Evolutionary conservation across 306 rosid genomes (phyloP), one percentile per base, ranked within the genome.

Genomic region (Citrullus amarus): DNA sequence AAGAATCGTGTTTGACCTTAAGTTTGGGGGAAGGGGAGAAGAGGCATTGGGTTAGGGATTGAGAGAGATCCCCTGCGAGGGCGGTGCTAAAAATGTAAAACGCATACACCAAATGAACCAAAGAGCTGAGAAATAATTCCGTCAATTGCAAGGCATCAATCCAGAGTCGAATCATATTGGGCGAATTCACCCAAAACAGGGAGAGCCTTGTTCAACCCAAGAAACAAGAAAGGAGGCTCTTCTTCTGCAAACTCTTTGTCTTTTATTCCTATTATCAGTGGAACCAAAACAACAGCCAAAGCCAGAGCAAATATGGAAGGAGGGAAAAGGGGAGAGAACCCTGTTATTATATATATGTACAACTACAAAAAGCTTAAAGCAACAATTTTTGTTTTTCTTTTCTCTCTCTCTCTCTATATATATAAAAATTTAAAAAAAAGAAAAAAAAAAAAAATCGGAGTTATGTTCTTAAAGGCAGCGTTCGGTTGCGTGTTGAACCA

Each of bases 11-110:
- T 8, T 68, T 61, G 54, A 80, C 79, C 65, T 80, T 86, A 46
- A 82, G 60, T 46, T 80, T 84, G 38, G 68, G 10, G 6, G 77
- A 79, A 25, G 85, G 76, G 66, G 86, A 89, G 16, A 68, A 89
- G 12, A 87, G 84, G 50, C 65, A 84, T 2, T 86, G 88, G 82
- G 76, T 87, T 20, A 95, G 69, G 20, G 82, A 54, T 78, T 67
- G 88, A 4, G 97, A 87, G 15, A 92, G 89, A 84, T 96, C 99
- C 1, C 93, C 98, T 0, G 99, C 98, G 38, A 96, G 87, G 34
- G 97, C 99, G 0, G 98, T 60, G 87, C 96, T 92, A 67, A 96
- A 96, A 16, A 96, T 90, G 83, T 96, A 96, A 77, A 96, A 86
- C 56, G 91, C 99, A 53, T 91, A 96, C 10, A 91, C 86, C 90